Conservation (phyloP, 2,329 filamentous ascomycete species). For the Celoporthe dispersa region DNA sequence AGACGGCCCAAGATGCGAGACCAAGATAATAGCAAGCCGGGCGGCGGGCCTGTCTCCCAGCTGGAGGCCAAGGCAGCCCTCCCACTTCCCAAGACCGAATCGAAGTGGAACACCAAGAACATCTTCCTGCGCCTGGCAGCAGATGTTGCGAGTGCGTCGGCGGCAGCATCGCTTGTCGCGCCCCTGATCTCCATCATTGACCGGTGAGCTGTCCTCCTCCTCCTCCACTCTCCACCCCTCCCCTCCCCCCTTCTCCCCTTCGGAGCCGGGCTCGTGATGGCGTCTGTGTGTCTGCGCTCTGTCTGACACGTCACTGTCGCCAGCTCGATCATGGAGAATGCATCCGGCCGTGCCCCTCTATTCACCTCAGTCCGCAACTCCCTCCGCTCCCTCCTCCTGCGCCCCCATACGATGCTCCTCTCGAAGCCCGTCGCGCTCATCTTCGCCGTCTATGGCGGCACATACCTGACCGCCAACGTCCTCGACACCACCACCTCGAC, state of each 20-base stretch:
- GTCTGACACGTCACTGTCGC: neutral
- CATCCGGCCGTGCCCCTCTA: conserved; percentile 69
- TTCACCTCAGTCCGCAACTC: conserved; percentile 63
- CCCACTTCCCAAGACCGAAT: conserved; percentile 13
- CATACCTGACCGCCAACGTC: conserved; percentile 85
- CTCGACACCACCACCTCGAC: conserved; percentile 82
- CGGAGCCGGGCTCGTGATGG: neutral
- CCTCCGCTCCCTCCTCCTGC: conserved; percentile 58
- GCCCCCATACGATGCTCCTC: conserved; percentile 64
- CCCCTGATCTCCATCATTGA: conserved; percentile 89
- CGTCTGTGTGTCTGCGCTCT: neutral
- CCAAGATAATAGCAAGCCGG: conserved; percentile 22
- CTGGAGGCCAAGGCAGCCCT: conserved; percentile 20
- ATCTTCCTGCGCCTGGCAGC: conserved; percentile 68
- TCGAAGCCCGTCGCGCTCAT: conserved; percentile 72
- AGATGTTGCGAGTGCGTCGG: conserved; percentile 70
- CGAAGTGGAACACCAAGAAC: conserved; percentile 75
- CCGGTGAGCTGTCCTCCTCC: conserved; percentile 55
- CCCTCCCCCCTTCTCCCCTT: neutral
- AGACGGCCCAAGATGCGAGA: conserved; percentile 19
- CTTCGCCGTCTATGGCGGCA: conserved; percentile 80
- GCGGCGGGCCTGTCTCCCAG: conserved; percentile 17
- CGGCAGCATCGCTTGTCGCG: conserved; percentile 76
- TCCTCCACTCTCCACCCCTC: neutral
- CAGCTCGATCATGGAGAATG: conserved; percentile 80